These are phyloP conservation scores for Yarrowia porcina DNA, from an alignment of 805 yeast genomes.

Conservation along the genomic window DNA sequence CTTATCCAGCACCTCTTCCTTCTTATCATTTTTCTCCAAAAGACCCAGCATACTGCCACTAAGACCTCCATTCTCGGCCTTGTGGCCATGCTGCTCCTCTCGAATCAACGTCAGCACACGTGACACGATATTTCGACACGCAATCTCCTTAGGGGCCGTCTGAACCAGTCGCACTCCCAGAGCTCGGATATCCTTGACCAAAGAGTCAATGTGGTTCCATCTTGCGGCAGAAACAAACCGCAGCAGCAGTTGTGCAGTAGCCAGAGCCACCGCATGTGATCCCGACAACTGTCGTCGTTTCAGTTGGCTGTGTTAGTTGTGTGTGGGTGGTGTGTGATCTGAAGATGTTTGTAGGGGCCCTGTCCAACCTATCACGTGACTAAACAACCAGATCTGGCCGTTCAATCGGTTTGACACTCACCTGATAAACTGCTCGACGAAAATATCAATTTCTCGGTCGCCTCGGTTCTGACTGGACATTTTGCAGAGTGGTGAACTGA, in stretches of 20 bases:
- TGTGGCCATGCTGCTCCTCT: constrained; percentile 69
- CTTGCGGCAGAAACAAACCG: constrained; percentile 85
- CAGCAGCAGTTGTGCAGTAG: constrained; percentile 80
- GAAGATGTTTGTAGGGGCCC: too few relatives aligned
- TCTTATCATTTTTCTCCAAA: constrained; percentile 46
- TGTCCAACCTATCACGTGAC: too few relatives aligned
- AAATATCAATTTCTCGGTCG: constrained; percentile 23
- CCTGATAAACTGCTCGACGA: constrained; percentile 22
- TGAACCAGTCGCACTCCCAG: constrained; percentile 63
- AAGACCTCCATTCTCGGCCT: constrained; percentile 31
- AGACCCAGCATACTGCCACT: constrained; percentile 79
- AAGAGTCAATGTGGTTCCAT: constrained; percentile 75
- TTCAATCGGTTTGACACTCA: too few relatives aligned
- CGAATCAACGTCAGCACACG: constrained; percentile 82
- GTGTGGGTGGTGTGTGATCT: too few relatives aligned
- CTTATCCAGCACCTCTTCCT: constrained; percentile 29
- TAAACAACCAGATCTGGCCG: too few relatives aligned
- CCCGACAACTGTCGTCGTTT: constrained; percentile 84
- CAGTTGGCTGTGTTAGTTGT: constrained; percentile 38
- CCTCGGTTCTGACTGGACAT: constrained; percentile 25
- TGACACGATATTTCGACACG: constrained; percentile 87
- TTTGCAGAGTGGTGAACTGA: neutral
- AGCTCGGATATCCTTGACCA: constrained; percentile 65
- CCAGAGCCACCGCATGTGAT: constrained; percentile 77
- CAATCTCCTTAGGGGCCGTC: constrained; percentile 86